Evolutionary conservation across 148 eudicot genomes (phyloP).

Genomic region (Rhododendron ferrugineum): DNA sequence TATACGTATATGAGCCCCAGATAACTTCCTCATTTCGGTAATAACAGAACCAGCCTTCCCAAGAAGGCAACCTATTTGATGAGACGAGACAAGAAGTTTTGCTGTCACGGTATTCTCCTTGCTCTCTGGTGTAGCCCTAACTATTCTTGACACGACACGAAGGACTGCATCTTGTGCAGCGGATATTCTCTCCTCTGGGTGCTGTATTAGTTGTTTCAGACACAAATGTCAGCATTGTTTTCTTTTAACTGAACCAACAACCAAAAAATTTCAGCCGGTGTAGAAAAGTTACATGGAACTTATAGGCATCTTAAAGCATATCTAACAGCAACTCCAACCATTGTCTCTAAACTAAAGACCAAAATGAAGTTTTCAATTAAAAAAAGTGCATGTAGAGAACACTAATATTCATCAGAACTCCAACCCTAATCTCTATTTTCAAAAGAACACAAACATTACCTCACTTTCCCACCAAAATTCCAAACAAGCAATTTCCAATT

Average conservation of each 20-base stretch:
- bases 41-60: slow-evolving; percentile 91
- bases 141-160: slow-evolving; percentile 65
- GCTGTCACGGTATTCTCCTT: slow-evolving; percentile 53
- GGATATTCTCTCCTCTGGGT: slow-evolving; percentile 83
- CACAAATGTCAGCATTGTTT: slow-evolving; percentile 8
- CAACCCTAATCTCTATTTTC: neutral
- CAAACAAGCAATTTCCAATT: neutral
- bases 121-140: slow-evolving; percentile 61
- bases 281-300: neutral
- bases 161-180: slow-evolving; percentile 84
- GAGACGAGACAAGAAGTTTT: slow-evolving; percentile 72
- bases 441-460: neutral
- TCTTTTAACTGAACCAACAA: neutral
- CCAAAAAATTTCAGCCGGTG: neutral
- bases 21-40: slow-evolving; percentile 82
- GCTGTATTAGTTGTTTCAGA: slow-evolving; percentile 40
- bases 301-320: neutral
- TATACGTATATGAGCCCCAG: slow-evolving; percentile 86
- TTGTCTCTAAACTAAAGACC: neutral
- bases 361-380: neutral
- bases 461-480: neutral
- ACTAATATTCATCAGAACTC: neutral
- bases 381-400: neutral
- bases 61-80: slow-evolving; percentile 94
- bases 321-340: slow-evolving; percentile 3